Evolutionary conservation across 1,284 basidiomycete species (phyloP).

Genomic region (Microbotryomycetes sp.): DNA sequence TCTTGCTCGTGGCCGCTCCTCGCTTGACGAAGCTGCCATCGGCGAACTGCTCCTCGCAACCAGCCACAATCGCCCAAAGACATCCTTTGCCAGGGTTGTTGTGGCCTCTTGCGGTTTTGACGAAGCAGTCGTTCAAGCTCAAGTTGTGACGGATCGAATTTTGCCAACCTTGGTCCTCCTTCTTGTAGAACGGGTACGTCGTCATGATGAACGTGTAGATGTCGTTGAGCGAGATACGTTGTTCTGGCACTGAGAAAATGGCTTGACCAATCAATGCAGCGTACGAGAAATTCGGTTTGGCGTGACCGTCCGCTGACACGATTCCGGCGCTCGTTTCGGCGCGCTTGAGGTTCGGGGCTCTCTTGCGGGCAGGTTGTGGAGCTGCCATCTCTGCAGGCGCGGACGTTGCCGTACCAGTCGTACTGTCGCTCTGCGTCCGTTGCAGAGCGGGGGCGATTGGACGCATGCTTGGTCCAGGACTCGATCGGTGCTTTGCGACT

Average conservation of each 20-base stretch:
- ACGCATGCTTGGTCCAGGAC: neutral
- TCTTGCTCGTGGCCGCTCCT: conserved; percentile 8
- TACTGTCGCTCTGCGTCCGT: neutral
- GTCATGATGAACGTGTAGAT: conserved; percentile 94
- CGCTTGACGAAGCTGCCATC: conserved; percentile 38
- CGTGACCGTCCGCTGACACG: conserved; percentile 29
- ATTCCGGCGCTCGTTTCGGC: conserved; percentile 3
- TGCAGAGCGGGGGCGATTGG: neutral
- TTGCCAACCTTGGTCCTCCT: conserved; percentile 79
- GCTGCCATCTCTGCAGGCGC: neutral
- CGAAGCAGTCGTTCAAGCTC: conserved; percentile 62
- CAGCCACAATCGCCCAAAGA: conserved; percentile 43
- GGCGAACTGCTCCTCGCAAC: conserved; percentile 39
- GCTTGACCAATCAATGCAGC: conserved; percentile 94
- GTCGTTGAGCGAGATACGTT: conserved; percentile 83
- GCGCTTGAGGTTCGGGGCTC: conserved; percentile 2
- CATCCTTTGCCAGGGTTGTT: conserved; percentile 46
- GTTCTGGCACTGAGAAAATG: conserved; percentile 72
- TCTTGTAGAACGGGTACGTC: conserved; percentile 86
- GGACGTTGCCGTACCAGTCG: neutral
- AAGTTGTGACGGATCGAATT: conserved; percentile 88
- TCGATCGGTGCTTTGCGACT: neutral
- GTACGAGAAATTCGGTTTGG: conserved; percentile 78
- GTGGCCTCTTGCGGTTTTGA: conserved; percentile 36
- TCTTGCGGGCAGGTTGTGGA: neutral